Base-by-base conservation (phyloP, 192 early-diverging fungal genomes). In the Tieghemiomyces parasiticus region DNA sequence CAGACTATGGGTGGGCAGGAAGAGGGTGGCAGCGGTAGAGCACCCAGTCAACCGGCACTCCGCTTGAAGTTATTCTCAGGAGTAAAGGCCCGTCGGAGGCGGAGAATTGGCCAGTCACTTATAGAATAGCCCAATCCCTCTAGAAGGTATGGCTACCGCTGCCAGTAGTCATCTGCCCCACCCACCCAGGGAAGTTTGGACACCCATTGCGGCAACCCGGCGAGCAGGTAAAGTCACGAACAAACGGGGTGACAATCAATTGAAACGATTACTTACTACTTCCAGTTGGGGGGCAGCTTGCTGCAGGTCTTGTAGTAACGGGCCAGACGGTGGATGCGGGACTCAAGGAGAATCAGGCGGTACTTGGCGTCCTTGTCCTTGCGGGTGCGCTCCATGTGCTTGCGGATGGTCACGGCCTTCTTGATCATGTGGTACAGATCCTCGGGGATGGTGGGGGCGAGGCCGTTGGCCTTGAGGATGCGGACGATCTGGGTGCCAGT, bases 401-500 rank as follows among this genome's bases (percentile, higher is more conserved):
- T 96, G 79, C 88, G 92, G 79, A 99, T 86, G 64, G 90, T 82
- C 66, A 99, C 92, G 65, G 95, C 93, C 89, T 96, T 96, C 89
- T 95, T 99, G 82, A 96, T 96, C 66, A 99, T 76, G 78, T 91
- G 90, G 86, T 95, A 95, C 58, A 99, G 83, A 80, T 99, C 93
- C 81, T 99, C 95, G 65, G 93, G 93, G 71, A 96, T 85, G 71
- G 90, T 87, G 60, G 94, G 94, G 64, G 84, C 89, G 54, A 94
- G 77, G 68, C 92, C 92, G 79, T 92, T 94, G 76, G 87, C 82
- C 80, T 92, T 94, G 65, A 99, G 82, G 76, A 99, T 96, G 81
- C 95, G 92, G 67, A 96, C 85, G 62, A 99, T 82, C 90, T 99
- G 96, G 91, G 93, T 99, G 73, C 93, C 93, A 69, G 95, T 99